Evolutionary conservation across 108 stramenopile genomes (phyloP).

Genomic region (Bacterosira constricta): DNA sequence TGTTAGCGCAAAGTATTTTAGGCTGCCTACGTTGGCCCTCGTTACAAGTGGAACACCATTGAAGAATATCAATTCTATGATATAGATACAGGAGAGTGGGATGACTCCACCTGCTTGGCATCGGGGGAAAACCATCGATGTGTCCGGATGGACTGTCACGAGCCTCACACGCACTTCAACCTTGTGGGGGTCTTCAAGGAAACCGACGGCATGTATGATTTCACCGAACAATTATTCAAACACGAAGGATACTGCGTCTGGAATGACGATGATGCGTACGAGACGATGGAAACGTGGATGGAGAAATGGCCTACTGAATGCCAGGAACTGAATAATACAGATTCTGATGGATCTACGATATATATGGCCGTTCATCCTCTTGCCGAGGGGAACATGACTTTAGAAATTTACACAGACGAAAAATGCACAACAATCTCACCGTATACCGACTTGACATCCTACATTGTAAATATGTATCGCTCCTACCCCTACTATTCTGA

Average conservation of each 20-base stretch:
- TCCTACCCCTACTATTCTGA: constrained; percentile 10
- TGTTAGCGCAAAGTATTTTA: constrained; percentile 36
- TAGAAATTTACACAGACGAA: constrained; percentile 26
- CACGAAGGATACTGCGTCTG: constrained; percentile 55
- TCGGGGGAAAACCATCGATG: constrained; percentile 15
- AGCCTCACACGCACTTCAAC: constrained; percentile 30
- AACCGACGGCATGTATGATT: constrained; percentile 40
- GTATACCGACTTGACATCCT: constrained; percentile 10
- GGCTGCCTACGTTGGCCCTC: constrained; percentile 43
- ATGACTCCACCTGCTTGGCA: constrained; percentile 27
- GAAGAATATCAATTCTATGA: constrained; percentile 54
- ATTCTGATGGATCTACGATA: constrained; percentile 21
- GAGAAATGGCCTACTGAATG: constrained; percentile 36
- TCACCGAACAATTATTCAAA: constrained; percentile 48
- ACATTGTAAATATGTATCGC: constrained; percentile 12
- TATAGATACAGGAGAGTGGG: constrained; percentile 16
- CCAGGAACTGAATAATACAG: constrained; percentile 10
- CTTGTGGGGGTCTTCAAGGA: constrained; percentile 51
- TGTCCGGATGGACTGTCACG: constrained; percentile 45
- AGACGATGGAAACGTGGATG: constrained; percentile 38
- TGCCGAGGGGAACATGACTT: constrained; percentile 33
- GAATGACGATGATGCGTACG: constrained; percentile 32
- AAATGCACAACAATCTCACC: constrained; percentile 12
- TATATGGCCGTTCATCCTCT: constrained; percentile 22
- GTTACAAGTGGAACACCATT: constrained; percentile 38